phyloP scores from a whole-genome alignment of 768 basidiomycete species.

The Leucogyrophana mollusca region DNA sequence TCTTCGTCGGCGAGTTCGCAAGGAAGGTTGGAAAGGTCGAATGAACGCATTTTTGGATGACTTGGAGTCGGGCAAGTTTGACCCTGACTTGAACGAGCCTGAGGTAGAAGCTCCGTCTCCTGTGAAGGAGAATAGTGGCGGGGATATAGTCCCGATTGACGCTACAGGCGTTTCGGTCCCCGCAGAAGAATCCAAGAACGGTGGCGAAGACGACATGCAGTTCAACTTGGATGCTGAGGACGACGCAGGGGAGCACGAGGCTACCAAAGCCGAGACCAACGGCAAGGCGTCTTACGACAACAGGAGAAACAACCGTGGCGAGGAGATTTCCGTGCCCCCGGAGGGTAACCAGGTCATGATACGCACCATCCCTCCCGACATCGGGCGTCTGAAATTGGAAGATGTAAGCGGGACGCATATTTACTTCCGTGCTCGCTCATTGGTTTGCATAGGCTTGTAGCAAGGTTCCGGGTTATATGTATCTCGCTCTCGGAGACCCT shows the following conservation, averaged over 20 bases:
- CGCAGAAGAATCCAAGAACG: slow-evolving; percentile 53
- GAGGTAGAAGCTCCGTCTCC: slow-evolving; percentile 51
- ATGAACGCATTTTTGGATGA: slow-evolving; percentile 73
- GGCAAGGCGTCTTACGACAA: slow-evolving; percentile 48
- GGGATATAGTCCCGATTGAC: slow-evolving; percentile 37
- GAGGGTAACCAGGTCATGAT: slow-evolving; percentile 94
- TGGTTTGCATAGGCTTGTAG: slow-evolving; percentile 58
- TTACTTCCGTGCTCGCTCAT: slow-evolving; percentile 7
- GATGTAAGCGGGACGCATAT: slow-evolving; percentile 52
- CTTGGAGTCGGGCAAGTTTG: slow-evolving; percentile 82
- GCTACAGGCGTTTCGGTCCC: slow-evolving; percentile 31
- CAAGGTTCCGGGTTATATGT: slow-evolving; percentile 77
- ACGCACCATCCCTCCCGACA: slow-evolving; percentile 91
- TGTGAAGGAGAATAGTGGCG: slow-evolving; percentile 53
- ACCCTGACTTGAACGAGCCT: slow-evolving; percentile 68
- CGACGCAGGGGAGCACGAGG: slow-evolving; percentile 61
- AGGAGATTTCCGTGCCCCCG: slow-evolving; percentile 67
- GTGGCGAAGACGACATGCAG: slow-evolving; percentile 71
- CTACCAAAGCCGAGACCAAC: slow-evolving; percentile 53
- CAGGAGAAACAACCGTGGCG: slow-evolving; percentile 56
- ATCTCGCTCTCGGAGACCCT: slow-evolving; percentile 90
- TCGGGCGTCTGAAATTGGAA: slow-evolving; percentile 86
- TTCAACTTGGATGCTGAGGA: slow-evolving; percentile 73
- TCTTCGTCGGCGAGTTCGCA: slow-evolving; percentile 76
- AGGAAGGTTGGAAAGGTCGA: slow-evolving; percentile 81